Base-by-base conservation (phyloP, 2,329 filamentous ascomycete species). In the Cordyceps fumosorosea region DNA sequence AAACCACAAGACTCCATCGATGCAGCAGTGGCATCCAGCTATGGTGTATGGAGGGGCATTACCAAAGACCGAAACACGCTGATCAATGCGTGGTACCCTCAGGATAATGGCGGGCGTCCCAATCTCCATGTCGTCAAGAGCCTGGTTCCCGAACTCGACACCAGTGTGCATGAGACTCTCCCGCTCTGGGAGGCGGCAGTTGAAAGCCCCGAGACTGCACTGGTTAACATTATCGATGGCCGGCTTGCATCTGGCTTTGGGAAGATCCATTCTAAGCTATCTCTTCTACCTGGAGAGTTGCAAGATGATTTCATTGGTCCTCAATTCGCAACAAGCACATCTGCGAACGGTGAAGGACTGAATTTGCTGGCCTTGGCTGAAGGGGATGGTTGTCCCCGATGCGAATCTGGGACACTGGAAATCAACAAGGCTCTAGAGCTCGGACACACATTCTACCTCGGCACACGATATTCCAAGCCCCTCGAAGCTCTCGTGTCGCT, bases 381-480 rank as follows among this genome's bases (percentile, higher is more conserved):
- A 50, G 90, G 89, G 14, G 91, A 96, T 69, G 68, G 74, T 12
- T 99, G 95, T 69, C 85, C 90, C 0, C 79, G 81, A 45, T 99
- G 95, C 71, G 70, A 76, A 0, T 69, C 78, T 0, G 89, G 89
- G 0, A 77, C 73, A 2, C 78, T 98, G 24, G 80, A 79, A 50
- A 79, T 89, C 3, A 82, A 89, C 62, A 87, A 84, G 65, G 90
- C 92, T 8, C 88, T 98, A 56, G 95, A 99, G 75, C 81, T 98
- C 18, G 95, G 91, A 0, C 95, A 99, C 74, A 98, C 95, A 0
- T 99, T 99, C 76, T 88, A 96, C 73, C 86, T 99, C 1, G 93
- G 93, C 12, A 93, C 90, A 1, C 85, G 93, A 34, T 99, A 99
- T 77, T 93, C 89, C 26, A 80, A 84, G 22, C 88, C 91, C 0